Evolutionary conservation across 208 protist genomes (phyloP).

Genomic region (Leishmania martiniquensis): DNA sequence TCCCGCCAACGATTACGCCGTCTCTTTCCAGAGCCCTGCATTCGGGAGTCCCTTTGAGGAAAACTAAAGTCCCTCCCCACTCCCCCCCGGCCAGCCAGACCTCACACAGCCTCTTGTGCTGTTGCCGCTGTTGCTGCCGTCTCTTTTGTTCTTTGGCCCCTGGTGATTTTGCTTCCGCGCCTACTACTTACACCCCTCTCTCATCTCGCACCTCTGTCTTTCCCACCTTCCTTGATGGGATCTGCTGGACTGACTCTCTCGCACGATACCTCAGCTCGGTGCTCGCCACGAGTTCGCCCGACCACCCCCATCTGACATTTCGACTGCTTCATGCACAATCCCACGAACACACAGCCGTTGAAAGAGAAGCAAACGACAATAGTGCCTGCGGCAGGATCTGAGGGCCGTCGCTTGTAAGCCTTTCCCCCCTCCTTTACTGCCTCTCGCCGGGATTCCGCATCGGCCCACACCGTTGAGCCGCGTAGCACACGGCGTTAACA

Average conservation of each 20-base stretch:
- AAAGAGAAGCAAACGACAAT: neutral
- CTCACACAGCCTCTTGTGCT: neutral
- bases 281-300: neutral
- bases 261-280: neutral
- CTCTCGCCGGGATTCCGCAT: neutral
- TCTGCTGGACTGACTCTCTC: neutral
- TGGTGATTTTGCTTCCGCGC: neutral
- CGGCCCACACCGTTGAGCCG: neutral
- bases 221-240: neutral
- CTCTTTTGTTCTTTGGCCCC: neutral
- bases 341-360: neutral
- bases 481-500: neutral
- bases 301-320: neutral
- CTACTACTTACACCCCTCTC: neutral
- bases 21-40: neutral
- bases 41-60: neutral
- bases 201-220: neutral
- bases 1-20: neutral
- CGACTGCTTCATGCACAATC: neutral
- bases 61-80: too few relatives aligned
- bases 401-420: neutral
- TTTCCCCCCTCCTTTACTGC: neutral
- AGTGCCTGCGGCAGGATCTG: neutral
- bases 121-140: neutral
- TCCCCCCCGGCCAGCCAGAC: neutral